Conservation (phyloP, 1,139 yeast species). For the Saccharomyces hybrid region DNA sequence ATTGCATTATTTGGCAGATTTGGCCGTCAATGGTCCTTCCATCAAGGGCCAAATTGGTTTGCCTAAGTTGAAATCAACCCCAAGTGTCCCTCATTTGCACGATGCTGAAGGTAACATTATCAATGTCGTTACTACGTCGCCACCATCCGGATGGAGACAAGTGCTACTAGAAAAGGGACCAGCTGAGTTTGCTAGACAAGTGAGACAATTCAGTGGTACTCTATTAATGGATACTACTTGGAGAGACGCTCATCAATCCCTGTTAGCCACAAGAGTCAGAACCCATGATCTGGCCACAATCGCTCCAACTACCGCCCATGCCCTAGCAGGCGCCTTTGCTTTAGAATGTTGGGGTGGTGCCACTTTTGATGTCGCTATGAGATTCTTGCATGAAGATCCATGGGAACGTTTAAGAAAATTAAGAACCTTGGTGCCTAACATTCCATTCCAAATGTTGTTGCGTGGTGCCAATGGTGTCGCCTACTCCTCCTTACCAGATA, state of each 20-base stretch:
- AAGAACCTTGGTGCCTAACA: conserved; percentile 88
- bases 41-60: conserved; percentile 91
- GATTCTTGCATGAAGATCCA: conserved; percentile 97
- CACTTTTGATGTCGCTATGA: conserved; percentile 96
- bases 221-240: conserved; percentile 96
- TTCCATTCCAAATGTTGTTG: conserved; percentile 97
- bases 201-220: conserved; percentile 77
- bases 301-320: conserved; percentile 91
- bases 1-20: conserved; percentile 80
- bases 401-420: conserved; percentile 91
- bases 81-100: conserved; percentile 64
- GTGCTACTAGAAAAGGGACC: conserved; percentile 80
- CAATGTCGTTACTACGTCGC: conserved; percentile 50
- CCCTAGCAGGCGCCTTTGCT: conserved; percentile 84
- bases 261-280: conserved; percentile 93
- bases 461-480: conserved; percentile 99
- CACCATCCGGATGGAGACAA: conserved; percentile 86
- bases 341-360: conserved; percentile 99
- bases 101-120: conserved; percentile 48
- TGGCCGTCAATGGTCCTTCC: conserved; percentile 90
- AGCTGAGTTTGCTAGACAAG: conserved; percentile 77
- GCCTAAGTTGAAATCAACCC: conserved; percentile 73
- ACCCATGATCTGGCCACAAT: conserved; percentile 84
- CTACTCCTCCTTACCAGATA: conserved; percentile 93
- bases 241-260: conserved; percentile 99